Evolutionary conservation across 2,329 filamentous ascomycete species (phyloP).

Genomic region (Pseudocercospora ulei): DNA sequence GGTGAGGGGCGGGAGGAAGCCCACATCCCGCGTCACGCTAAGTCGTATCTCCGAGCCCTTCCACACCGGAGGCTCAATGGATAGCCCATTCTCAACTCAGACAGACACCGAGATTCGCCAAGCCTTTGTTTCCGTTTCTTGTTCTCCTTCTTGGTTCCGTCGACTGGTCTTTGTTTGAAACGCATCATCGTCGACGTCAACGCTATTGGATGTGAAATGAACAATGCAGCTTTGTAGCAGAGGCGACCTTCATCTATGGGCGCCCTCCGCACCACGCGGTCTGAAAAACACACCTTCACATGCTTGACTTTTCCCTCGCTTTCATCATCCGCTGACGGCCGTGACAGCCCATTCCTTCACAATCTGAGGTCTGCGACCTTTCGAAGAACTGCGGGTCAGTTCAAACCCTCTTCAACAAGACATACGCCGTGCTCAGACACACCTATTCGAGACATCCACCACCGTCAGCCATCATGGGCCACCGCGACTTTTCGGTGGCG

Average conservation of each 20-base stretch:
- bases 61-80: slow-evolving; percentile 4
- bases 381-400: slow-evolving; percentile 20
- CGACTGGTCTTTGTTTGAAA: slow-evolving; percentile 12
- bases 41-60: too few species aligned
- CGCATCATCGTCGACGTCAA: slow-evolving; percentile 14
- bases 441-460: slow-evolving; percentile 11
- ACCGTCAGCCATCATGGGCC: slow-evolving; percentile 4
- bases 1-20: background rate
- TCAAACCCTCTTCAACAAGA: slow-evolving; percentile 9
- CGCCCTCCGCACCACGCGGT: background rate
- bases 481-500: slow-evolving; percentile 10
- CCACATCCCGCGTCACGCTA: slow-evolving; percentile 1
- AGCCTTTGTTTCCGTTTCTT: slow-evolving; percentile 19
- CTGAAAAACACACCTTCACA: too few species aligned
- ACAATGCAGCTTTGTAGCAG: slow-evolving; percentile 12
- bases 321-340: slow-evolving; percentile 5
- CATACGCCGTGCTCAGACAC: slow-evolving; percentile 9
- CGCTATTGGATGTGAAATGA: slow-evolving; percentile 5
- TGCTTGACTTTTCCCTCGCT: slow-evolving; percentile 2
- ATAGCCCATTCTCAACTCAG: slow-evolving; percentile 13
- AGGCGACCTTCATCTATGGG: background rate
- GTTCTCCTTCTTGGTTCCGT: slow-evolving; percentile 15
- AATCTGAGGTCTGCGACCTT: slow-evolving; percentile 20
- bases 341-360: background rate
- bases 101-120: slow-evolving; percentile 4